A percentile compares a stretch with the other conserved stretches of the same genome.
Conservation (phyloP, 176 grass and related monocot genomes). For the Saccharum officinarum region DNA sequence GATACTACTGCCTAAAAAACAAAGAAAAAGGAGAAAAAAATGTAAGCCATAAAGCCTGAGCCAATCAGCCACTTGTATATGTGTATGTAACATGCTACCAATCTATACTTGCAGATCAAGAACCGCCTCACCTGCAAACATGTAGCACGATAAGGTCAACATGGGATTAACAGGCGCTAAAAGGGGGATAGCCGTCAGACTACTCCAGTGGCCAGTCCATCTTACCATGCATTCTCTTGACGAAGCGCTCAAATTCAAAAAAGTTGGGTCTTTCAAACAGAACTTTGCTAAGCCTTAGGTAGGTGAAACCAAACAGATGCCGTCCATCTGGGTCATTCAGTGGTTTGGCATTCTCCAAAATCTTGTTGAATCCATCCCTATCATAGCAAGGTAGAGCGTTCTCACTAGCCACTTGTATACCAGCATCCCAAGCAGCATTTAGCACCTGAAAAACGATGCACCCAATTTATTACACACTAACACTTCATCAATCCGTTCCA, state of each 20-base stretch:
- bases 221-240: conserved; percentile 96
- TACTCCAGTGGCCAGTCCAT: neutral
- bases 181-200: neutral
- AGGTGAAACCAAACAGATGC: conserved; percentile 78
- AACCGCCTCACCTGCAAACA: conserved; percentile 65
- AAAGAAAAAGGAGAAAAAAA: conserved; percentile 37
- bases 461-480: neutral
- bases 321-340: conserved; percentile 77
- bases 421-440: conserved; percentile 83
- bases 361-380: conserved; percentile 91
- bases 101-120: conserved; percentile 55
- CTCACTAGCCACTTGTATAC: conserved; percentile 79
- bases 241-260: conserved; percentile 74
- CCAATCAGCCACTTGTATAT: conserved; percentile 35
- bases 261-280: conserved; percentile 69
- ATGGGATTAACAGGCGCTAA: neutral
- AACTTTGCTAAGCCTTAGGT: conserved; percentile 67
- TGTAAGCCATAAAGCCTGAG: neutral
- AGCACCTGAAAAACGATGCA: conserved; percentile 54
- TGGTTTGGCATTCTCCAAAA: conserved; percentile 78
- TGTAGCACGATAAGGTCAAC: neutral
- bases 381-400: conserved; percentile 91
- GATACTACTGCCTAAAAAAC: conserved; percentile 12
- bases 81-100: conserved; percentile 33
- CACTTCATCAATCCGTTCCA: neutral